Base-by-base conservation (phyloP, 2,329 filamentous ascomycete species). In the Grosmannia serpens region DNA sequence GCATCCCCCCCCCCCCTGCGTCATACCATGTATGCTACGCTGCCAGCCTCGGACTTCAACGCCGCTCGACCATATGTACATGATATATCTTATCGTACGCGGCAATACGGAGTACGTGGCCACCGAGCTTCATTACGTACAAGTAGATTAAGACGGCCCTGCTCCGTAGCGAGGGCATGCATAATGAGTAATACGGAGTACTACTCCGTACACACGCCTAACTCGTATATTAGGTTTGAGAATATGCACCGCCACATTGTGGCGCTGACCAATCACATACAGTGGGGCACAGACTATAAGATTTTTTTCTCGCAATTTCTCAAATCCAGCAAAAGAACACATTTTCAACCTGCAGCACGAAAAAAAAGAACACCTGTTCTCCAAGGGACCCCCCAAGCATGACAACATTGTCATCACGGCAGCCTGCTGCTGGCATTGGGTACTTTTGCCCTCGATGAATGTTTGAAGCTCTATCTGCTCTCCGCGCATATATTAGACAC, bases 391-490 rank as follows among this genome's bases (percentile, higher is more conserved):
- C 55, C 56, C 56, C 46, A 44, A 63, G 59, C 53, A 65, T 64
- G 63, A 60, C 55, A 53, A 46, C 57, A 60, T 57, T 54, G 62
- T 59, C 61, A 62, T 59, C 62, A 59, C 61, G 58, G 60, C 62
- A 62, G 63, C 61, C 61, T 62, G 61, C 60, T 60, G 58, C 61
- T 61, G 62, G 58, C 54, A 47, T 55, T 41, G 58, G 52, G 26
- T 53, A 58, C 11, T 64, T 60, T n/a, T 60, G 56, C 58, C 58
- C 61, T 58, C 58, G 60, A 58, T 64, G 63, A 65, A 59, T 11
- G 4, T n/a, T 56, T 51, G 29, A 26, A 35, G 35, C 35, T 17
- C 35, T 29, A 17, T 53, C 31, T 53, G 8, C 50, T 41, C 33
- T 11, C 13, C 27, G 31, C 27, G 31, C n/a, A 26, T 38, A 33